These are phyloP conservation scores for Candida chilensis DNA, from an alignment of 805 yeast species.

Conservation along the genomic window DNA sequence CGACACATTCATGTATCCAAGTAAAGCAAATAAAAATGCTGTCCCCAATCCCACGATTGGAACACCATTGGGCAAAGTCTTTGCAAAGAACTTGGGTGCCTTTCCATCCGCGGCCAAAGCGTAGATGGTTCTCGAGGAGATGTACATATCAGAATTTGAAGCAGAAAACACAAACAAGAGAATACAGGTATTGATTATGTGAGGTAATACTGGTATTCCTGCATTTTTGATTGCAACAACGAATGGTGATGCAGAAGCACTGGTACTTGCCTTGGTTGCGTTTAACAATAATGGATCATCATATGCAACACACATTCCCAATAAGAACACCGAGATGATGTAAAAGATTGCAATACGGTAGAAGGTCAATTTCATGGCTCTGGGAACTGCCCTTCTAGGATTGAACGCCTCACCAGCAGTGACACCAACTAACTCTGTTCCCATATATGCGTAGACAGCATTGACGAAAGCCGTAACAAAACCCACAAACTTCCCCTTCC, in stretches of 20 bases:
- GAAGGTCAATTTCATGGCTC: conserved; percentile 61
- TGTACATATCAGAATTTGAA: conserved; percentile 70
- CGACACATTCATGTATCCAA: conserved; percentile 32
- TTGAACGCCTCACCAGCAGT: conserved; percentile 67
- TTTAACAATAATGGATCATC: conserved; percentile 37
- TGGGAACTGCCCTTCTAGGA: conserved; percentile 63
- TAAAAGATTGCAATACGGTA: conserved; percentile 63
- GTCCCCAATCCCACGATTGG: too few species aligned
- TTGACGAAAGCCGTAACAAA: conserved; percentile 54
- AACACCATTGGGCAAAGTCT: conserved; percentile 60
- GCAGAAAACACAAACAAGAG: conserved; percentile 74
- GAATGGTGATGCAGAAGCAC: conserved; percentile 76
- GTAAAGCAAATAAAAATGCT: conserved; percentile 26
- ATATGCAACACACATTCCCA: conserved; percentile 63
- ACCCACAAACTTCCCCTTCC: conserved; percentile 51
- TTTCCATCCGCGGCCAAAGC: conserved; percentile 65
- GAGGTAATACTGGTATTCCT: conserved; percentile 56
- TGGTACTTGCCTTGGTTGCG: conserved; percentile 38
- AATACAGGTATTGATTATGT: conserved; percentile 71
- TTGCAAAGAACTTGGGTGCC: conserved; percentile 62
- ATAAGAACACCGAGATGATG: conserved; percentile 46
- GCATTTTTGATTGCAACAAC: conserved; percentile 73
- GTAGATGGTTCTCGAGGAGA: conserved; percentile 67
- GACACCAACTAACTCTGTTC: conserved; percentile 68
- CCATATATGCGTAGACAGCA: conserved; percentile 63